A percentile compares a stretch with the other conserved stretches of the same genome.
Conservation (phyloP, 768 basidiomycete species). For the Hortiboletus campestris region DNA sequence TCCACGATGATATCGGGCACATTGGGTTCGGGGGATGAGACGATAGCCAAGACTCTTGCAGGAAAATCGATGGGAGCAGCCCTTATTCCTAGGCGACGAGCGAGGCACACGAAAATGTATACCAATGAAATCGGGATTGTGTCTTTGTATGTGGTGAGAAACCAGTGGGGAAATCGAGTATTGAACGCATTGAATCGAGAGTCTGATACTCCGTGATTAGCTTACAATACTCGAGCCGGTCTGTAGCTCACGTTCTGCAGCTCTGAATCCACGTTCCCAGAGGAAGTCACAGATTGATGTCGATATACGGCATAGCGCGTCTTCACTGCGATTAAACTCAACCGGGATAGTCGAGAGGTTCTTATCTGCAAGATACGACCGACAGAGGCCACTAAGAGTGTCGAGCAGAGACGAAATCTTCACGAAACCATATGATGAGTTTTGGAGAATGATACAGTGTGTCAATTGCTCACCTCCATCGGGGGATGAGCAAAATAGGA, state of each 20-base stretch:
- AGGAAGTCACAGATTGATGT: conserved; percentile 51
- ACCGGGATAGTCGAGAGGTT: conserved; percentile 29
- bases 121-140: conserved; percentile 61
- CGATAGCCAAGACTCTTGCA: conserved; percentile 50
- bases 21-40: conserved; percentile 37
- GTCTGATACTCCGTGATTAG: conserved; percentile 24
- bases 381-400: conserved; percentile 40
- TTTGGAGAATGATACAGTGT: neutral
- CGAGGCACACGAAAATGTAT: conserved; percentile 55
- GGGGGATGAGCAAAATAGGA: conserved; percentile 49
- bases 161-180: conserved; percentile 59
- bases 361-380: conserved; percentile 33
- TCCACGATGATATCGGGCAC: conserved; percentile 45
- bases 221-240: neutral
- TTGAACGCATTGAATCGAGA: conserved; percentile 42
- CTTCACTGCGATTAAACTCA: conserved; percentile 34
- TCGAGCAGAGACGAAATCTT: conserved; percentile 44
- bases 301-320: conserved; percentile 31
- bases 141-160: conserved; percentile 46
- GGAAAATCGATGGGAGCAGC: conserved; percentile 60
- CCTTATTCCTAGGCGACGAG: conserved; percentile 47
- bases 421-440: neutral
- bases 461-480: conserved; percentile 35
- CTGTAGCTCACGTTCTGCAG: conserved; percentile 39
- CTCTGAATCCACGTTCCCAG: conserved; percentile 44